Evolutionary conservation across 306 rosid species (phyloP).

Genomic region (Vigna mungo): DNA sequence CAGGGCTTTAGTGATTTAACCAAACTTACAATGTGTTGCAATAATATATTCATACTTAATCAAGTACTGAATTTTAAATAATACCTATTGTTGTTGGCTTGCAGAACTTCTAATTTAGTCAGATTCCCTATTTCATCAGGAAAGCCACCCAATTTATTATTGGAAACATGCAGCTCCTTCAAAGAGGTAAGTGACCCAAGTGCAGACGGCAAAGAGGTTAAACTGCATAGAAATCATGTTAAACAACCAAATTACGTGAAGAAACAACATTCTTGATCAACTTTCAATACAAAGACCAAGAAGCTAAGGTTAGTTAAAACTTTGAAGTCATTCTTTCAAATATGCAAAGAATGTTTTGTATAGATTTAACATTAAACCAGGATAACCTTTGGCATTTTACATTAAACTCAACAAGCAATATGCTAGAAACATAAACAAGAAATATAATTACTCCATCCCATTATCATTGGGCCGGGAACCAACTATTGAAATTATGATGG

Average conservation of each 20-base stretch:
- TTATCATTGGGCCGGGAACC: constrained; percentile 8
- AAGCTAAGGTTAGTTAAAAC: constrained; percentile 6
- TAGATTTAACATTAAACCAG: constrained; percentile 23
- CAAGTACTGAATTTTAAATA: constrained; percentile 9
- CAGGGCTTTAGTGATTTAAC: not conserved
- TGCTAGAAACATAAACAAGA: constrained; percentile 8
- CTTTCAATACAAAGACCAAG: constrained; percentile 18
- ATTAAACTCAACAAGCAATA: constrained; percentile 7
- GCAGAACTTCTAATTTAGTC: constrained; percentile 73
- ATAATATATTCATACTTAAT: constrained; percentile 19
- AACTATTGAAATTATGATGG: constrained; percentile 20
- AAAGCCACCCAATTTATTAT: constrained; percentile 72
- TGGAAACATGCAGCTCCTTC: constrained; percentile 70
- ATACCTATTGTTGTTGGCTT: constrained; percentile 80
- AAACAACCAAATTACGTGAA: constrained; percentile 26
- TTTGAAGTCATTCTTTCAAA: constrained; percentile 9
- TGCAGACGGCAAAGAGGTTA: constrained; percentile 68
- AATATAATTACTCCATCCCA: constrained; percentile 22
- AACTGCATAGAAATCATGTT: constrained; percentile 54
- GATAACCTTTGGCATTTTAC: constrained; percentile 9
- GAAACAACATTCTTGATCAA: constrained; percentile 8
- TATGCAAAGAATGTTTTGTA: constrained; percentile 9
- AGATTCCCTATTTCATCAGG: constrained; percentile 74
- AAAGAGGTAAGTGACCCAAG: constrained; percentile 72
- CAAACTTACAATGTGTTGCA: constrained; percentile 15